Evolutionary conservation across 306 rosid genomes (phyloP).

Genomic region (Rubus idaeus): DNA sequence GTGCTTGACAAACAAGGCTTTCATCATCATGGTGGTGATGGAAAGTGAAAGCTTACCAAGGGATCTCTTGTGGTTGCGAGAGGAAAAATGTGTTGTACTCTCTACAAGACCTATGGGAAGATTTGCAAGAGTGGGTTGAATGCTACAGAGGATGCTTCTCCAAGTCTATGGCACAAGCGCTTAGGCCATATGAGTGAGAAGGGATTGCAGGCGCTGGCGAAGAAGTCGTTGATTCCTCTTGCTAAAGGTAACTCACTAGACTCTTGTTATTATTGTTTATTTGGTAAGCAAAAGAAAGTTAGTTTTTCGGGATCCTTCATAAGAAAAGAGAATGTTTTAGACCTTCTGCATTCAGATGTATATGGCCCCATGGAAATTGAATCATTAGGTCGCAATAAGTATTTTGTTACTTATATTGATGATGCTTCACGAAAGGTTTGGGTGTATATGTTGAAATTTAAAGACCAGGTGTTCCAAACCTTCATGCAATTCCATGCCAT

Average conservation of each 20-base stretch:
- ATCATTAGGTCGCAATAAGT: not conserved
- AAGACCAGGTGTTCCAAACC: not conserved
- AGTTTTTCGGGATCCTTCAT: not conserved
- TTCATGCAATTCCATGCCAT: slow-evolving; percentile 1
- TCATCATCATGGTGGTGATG: not conserved
- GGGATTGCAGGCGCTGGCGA: not conserved
- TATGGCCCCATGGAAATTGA: not conserved
- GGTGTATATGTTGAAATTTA: not conserved
- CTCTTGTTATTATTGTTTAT: not conserved
- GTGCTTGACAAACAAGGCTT: not conserved
- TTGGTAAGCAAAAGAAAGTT: not conserved
- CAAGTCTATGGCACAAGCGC: not conserved
- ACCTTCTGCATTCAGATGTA: not conserved
- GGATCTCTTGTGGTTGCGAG: not conserved
- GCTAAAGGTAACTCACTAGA: not conserved
- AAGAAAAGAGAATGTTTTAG: not conserved
- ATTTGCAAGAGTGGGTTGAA: not conserved
- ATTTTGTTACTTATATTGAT: slow-evolving; percentile 23
- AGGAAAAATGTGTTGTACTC: not conserved
- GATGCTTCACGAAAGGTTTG: not conserved
- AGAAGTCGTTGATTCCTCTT: not conserved
- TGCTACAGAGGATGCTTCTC: not conserved
- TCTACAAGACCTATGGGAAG: not conserved
- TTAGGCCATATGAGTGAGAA: not conserved
- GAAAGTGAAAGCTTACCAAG: slow-evolving; percentile 12